Evolutionary conservation across 495 filamentous ascomycete species (phyloP), one percentile per base, ranked within the genome.

Genomic region (Emericellopsis terricola): DNA sequence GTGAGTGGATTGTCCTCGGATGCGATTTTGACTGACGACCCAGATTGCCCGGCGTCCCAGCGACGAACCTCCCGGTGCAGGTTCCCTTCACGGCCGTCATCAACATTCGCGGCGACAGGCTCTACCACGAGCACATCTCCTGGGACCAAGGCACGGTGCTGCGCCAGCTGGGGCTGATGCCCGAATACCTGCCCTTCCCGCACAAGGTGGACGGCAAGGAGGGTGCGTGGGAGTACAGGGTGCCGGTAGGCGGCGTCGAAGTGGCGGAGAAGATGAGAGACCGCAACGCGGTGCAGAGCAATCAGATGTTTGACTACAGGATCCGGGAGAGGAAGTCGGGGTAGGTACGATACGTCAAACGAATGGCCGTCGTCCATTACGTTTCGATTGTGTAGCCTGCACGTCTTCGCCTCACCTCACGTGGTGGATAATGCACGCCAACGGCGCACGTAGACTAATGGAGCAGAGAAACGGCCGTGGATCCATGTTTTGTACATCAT

Each of bases 141-240:
- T 94, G 83, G 83, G 85, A 92, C 46, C 83, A 92, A 49, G 81
- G 78, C 1, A 76, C 69, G 11, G 76, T 87, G 2, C 53, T 94
- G 0, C 65, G 76, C 14, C 84, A 92, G 52, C 53, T 82, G 0
- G 82, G 82, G 0, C 47, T 91, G 30, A 46, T 93, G 24, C 63
- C 75, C 46, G 42, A 77, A 60, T 51, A 68, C 53, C 44, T 60
- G 4, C 61, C 65, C 2, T 76, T 67, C 15, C 23, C 23, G 6
- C 23, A 26, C 11, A 6, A 6, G 6, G 23, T 26, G 23, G 23
- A 26, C 23, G 23, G 23, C 11, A 6, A 11, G 23, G 23, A 11
- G 6, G 23, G 23, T 6, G 23, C 23, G 15, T 65, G 69, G 20
- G 73, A 79, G 47, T 73, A 73, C 29, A 48, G 54, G 6, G 55